Conservation (phyloP, 331 rosid genomes). For the Dryas integrifolia region DNA sequence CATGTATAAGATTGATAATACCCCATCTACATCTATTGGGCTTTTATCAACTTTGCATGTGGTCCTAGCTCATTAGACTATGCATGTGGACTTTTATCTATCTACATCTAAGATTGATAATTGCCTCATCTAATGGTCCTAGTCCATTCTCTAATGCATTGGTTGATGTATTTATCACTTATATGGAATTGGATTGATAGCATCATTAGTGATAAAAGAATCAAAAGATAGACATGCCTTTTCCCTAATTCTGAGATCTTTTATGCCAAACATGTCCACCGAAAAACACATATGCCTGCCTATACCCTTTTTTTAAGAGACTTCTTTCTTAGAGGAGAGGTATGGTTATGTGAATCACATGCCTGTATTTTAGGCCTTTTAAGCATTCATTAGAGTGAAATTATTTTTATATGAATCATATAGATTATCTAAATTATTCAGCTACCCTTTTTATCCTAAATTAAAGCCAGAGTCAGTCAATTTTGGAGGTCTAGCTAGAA, state of each 20-base stretch:
- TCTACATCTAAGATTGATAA: no score
- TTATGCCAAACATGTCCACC: neutral
- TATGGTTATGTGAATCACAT: neutral
- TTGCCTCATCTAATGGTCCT: no score
- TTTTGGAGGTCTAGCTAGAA: conserved; percentile 21
- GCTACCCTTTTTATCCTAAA: neutral
- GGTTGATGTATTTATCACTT: no score
- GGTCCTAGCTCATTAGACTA: no score
- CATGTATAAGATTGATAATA: no score
- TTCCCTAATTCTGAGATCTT: neutral
- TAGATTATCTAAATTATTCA: neutral
- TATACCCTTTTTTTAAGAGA: neutral
- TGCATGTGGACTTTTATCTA: no score
- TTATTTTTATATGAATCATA: neutral
- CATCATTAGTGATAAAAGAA: no score
- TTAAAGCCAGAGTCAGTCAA: conserved; percentile 39
- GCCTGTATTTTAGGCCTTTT: conserved; percentile 1
- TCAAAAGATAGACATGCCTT: neutral
- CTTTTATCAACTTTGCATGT: no score
- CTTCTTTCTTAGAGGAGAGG: neutral
- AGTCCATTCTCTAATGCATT: no score
- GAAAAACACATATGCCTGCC: conserved; percentile 10
- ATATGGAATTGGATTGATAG: no score
- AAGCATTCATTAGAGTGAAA: neutral
- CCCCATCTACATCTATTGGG: no score